These are phyloP conservation scores for Oryza glaberrima DNA, from an alignment of 176 grass and related monocot genomes.

Conservation along the genomic window DNA sequence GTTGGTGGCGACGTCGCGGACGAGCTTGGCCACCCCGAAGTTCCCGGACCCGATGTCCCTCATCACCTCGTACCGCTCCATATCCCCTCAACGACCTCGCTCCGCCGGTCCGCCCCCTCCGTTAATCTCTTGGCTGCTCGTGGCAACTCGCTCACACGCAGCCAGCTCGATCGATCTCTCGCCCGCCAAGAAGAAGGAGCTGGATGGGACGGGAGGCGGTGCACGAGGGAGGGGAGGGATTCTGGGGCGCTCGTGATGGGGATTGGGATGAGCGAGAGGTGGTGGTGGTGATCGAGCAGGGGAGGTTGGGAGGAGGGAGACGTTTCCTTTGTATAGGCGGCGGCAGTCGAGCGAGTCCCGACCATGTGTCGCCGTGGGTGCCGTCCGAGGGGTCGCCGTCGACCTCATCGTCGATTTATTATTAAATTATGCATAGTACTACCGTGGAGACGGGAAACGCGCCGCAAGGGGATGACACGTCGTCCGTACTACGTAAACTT, in stretches of 20 bases:
- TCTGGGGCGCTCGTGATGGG: background rate
- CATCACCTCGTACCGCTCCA: conserved; percentile 90
- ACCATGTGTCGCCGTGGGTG: conserved; percentile 46
- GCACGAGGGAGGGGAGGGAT: too few relatives aligned
- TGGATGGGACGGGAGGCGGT: background rate
- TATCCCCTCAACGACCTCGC: background rate
- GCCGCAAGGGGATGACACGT: too few relatives aligned
- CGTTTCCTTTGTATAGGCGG: background rate
- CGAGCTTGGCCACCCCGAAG: conserved; percentile 92
- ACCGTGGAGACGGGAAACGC: background rate
- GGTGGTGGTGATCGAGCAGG: background rate
- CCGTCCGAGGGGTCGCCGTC: conserved; percentile 32
- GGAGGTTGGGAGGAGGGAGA: conserved; percentile 23
- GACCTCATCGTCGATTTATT: background rate
- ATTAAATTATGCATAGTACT: too few relatives aligned
- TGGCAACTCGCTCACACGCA: background rate
- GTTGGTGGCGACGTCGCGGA: conserved; percentile 69
- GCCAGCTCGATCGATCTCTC: too few relatives aligned
- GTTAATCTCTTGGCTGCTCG: background rate
- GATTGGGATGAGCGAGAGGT: background rate
- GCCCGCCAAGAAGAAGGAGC: too few relatives aligned
- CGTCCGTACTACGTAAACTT: too few relatives aligned
- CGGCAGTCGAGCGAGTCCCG: background rate
- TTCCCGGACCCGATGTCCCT: conserved; percentile 83
- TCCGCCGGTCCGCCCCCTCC: background rate